These are phyloP conservation scores for Earliella scabrosa DNA, from an alignment of 1,284 basidiomycete species.

Conservation along the genomic window DNA sequence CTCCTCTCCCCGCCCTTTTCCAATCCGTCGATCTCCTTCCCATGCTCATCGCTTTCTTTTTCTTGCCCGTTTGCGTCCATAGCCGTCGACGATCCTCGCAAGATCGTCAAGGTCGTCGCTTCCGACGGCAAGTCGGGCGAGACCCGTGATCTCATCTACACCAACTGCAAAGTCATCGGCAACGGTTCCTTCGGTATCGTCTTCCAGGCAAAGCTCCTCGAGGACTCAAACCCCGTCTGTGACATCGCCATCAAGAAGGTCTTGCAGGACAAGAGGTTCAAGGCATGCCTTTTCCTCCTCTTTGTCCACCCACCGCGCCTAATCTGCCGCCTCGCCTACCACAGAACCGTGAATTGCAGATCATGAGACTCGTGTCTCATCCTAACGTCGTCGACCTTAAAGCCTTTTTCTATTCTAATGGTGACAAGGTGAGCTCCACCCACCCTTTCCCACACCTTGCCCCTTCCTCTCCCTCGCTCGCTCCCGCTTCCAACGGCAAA, in stretches of 20 bases:
- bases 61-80: conserved; percentile 26
- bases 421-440: conserved; percentile 83
- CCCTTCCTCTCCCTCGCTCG: conserved; percentile 1
- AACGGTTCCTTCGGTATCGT: conserved; percentile 99
- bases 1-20: conserved; percentile 22
- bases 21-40: conserved; percentile 21
- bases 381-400: conserved; percentile 98
- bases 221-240: conserved; percentile 63
- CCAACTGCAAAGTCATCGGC: conserved; percentile 97
- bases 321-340: background rate
- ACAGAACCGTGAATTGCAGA: conserved; percentile 99
- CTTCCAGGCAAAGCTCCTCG: conserved; percentile 84
- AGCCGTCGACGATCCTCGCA: conserved; percentile 94
- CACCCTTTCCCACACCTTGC: conserved; percentile 3
- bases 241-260: conserved; percentile 99
- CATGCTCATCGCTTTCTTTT: conserved; percentile 14
- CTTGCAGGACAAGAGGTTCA: conserved; percentile 99
- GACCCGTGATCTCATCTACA: conserved; percentile 90
- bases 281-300: conserved; percentile 61
- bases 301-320: background rate
- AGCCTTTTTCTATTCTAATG: conserved; percentile 99
- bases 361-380: conserved; percentile 97
- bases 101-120: conserved; percentile 93
- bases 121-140: conserved; percentile 94
- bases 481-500: background rate